Conservation (phyloP, 2,329 filamentous ascomycete genomes). For the Clathrospora elynae region DNA sequence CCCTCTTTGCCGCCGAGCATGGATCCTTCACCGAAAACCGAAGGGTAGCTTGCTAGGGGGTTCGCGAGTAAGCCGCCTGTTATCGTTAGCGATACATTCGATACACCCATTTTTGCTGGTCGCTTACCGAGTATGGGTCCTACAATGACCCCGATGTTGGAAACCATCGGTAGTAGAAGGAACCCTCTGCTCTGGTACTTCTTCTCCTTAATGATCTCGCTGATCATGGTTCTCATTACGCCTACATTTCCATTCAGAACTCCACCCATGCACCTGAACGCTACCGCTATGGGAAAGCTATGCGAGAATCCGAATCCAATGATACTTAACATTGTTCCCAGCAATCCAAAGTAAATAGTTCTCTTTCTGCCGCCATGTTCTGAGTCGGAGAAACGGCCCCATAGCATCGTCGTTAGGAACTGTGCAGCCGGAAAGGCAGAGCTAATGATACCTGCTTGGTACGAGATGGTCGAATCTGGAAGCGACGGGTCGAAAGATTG, state of each 20-base stretch:
- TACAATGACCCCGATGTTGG: conserved; percentile 63
- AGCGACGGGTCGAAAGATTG: conserved; percentile 70
- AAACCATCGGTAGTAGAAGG: conserved; percentile 68
- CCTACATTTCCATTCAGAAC: conserved; percentile 74
- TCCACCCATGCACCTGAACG: conserved; percentile 70
- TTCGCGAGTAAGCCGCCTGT: conserved; percentile 70
- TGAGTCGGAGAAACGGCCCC: conserved; percentile 74
- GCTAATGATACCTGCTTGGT: conserved; percentile 76
- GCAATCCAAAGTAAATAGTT: conserved; percentile 75
- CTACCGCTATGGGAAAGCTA: conserved; percentile 65
- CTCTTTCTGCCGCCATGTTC: conserved; percentile 70
- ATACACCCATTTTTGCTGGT: background rate
- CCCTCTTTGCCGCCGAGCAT: conserved; percentile 61
- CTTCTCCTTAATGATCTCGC: conserved; percentile 73
- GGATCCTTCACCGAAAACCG: conserved; percentile 65
- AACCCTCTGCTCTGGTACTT: conserved; percentile 64
- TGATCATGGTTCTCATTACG: conserved; percentile 75
- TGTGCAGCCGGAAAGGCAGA: conserved; percentile 82
- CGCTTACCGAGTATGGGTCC: conserved; percentile 47
- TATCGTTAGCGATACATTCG: conserved; percentile 39
- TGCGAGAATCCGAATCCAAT: conserved; percentile 72
- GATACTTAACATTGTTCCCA: conserved; percentile 69
- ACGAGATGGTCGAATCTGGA: conserved; percentile 68
- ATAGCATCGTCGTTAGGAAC: conserved; percentile 80
- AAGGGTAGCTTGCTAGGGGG: conserved; percentile 65